Evolutionary conservation across 257 asterid genomes (phyloP), one percentile per base, ranked within the genome.

Genomic region (Craterostigma plantagineum): DNA sequence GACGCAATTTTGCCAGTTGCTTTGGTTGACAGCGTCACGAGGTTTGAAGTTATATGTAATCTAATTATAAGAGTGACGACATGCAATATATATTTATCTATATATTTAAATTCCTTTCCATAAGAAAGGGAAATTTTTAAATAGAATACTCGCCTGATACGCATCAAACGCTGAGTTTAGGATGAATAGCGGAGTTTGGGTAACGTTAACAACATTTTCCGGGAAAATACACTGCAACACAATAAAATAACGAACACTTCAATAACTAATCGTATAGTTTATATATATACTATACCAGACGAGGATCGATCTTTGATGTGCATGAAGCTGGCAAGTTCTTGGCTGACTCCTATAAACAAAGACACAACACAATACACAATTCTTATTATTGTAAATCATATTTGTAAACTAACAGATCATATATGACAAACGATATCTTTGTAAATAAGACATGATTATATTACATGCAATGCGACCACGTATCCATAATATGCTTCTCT

Each of bases 141-240:
- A 14, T 9, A 43, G 33, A 15, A 43, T 10, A 1, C 4, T 41
- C 23, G 16, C 48, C 48, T 15, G 33, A 9, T 10, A 43, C 7
- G 48, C 30, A 43, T 43, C 48, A 33, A 43, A 43, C 9, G 33
- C 34, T 1, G 48, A 43, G 8, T 43, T 33, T 10, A 43, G 17
- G 9, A 43, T 14, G 5, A 43, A 18, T 15, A 43, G 30, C 9
- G 48, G 48, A 11, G 48, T 43, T 16, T 43, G 12, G 16, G 16
- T 16, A 15, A 3, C 9, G 3, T 16, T 12, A 16, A 43, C 33
- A 10, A 43, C 10, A 16, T 43, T 43, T 43, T 43, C 48, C 3
- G 48, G 48, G 13, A 43, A 43, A 9, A 43, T n/a, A 11, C 48
- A 43, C 48, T 43, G 48, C 10, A 8, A 41, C 10, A 41, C 8